These are phyloP conservation scores for Toxicodendron radicans DNA, from an alignment of 345 rosid genomes.

Conservation along the genomic window DNA sequence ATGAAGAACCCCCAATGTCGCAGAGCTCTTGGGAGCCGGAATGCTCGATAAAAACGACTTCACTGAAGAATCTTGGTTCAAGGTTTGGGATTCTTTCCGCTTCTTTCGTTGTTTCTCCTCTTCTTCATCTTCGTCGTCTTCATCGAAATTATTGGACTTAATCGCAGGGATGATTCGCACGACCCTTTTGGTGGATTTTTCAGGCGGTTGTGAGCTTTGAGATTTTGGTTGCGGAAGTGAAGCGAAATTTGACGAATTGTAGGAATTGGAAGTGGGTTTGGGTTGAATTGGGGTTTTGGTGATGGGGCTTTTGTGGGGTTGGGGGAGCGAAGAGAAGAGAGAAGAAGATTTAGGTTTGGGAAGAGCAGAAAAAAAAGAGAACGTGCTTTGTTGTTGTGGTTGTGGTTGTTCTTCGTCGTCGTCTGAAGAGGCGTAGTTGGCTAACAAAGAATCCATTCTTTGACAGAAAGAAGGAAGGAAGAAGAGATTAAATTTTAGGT, in stretches of 20 bases:
- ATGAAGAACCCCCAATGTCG: conserved; percentile 60
- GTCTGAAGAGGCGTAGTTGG: conserved; percentile 83
- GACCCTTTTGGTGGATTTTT: conserved; percentile 45
- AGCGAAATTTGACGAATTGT: conserved; percentile 39
- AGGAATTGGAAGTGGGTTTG: conserved; percentile 25
- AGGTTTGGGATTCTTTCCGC: conserved; percentile 33
- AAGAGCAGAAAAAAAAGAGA: conserved; percentile 11
- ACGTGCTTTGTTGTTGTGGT: not conserved
- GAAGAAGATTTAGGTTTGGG: conserved; percentile 6
- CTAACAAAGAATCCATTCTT: conserved; percentile 75
- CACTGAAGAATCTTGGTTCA: conserved; percentile 43
- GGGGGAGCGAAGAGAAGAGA: conserved; percentile 26
- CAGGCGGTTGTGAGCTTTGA: conserved; percentile 17
- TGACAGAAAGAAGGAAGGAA: not conserved
- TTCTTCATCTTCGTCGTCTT: conserved; percentile 45
- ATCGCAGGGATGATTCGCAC: conserved; percentile 62
- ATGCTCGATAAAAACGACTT: conserved; percentile 71
- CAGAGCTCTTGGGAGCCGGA: conserved; percentile 73
- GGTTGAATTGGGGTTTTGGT: conserved; percentile 13
- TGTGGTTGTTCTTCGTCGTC: conserved; percentile 56
- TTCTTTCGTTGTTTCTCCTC: conserved; percentile 48
- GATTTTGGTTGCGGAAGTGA: conserved; percentile 55
- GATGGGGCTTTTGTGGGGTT: conserved; percentile 24
- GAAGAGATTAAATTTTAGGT: not conserved
- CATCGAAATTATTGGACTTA: conserved; percentile 26